Evolutionary conservation across 2,329 filamentous ascomycete genomes (phyloP).

Genomic region (Macrophomina pseudophaseolina): DNA sequence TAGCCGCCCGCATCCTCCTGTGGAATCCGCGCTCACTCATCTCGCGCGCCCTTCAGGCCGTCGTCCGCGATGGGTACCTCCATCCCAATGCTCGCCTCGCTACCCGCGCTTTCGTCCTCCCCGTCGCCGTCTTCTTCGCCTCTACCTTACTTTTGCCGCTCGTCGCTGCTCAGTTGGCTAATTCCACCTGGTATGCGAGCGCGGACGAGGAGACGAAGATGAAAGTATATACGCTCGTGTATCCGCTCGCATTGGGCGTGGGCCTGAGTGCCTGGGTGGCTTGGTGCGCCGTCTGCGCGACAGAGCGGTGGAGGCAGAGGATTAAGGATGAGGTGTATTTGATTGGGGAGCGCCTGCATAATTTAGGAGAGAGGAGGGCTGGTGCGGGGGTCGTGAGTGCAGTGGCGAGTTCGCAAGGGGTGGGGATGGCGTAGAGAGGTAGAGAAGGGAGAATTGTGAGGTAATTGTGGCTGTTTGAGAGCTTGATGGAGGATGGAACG

Average conservation of each 20-base stretch:
- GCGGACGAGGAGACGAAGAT: slow-evolving; percentile 57
- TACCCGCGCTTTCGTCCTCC: slow-evolving; percentile 86
- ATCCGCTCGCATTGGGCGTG: slow-evolving; percentile 65
- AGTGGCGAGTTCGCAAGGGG: too few species aligned
- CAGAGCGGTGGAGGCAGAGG: slow-evolving; percentile 76
- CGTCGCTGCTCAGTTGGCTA: slow-evolving; percentile 59
- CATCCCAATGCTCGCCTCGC: slow-evolving; percentile 79
- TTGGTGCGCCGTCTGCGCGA: slow-evolving; percentile 58
- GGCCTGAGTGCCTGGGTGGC: slow-evolving; percentile 57
- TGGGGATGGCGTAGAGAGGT: too few species aligned
- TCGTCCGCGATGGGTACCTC: slow-evolving; percentile 73
- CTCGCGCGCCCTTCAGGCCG: slow-evolving; percentile 74
- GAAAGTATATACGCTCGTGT: slow-evolving; percentile 64
- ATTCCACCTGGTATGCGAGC: slow-evolving; percentile 46
- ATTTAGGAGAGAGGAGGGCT: slow-evolving; percentile 72
- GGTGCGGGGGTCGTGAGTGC: slow-evolving; percentile 1
- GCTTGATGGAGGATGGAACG: too few species aligned
- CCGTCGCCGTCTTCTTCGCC: slow-evolving; percentile 66
- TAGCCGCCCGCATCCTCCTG: slow-evolving; percentile 72
- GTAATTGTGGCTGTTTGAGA: too few species aligned
- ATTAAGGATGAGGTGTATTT: slow-evolving; percentile 96
- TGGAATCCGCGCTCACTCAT: slow-evolving; percentile 72
- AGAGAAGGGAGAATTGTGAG: too few species aligned
- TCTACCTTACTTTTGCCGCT: slow-evolving; percentile 70
- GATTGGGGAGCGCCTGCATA: slow-evolving; percentile 92